These are phyloP conservation scores for Pulveroboletus sp. DNA, from an alignment of 768 basidiomycete genomes.

Conservation along the genomic window DNA sequence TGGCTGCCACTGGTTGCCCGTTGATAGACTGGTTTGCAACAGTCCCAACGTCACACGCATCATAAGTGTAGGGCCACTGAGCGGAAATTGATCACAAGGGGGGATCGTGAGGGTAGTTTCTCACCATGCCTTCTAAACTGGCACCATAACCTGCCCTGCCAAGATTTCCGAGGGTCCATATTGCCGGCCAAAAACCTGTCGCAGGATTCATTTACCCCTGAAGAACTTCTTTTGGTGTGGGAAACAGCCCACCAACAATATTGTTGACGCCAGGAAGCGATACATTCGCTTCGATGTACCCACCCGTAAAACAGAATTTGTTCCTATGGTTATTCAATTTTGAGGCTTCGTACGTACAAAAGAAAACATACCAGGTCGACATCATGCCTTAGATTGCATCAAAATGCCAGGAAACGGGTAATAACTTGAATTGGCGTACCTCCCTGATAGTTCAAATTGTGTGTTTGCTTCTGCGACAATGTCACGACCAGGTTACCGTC, in stretches of 20 bases:
- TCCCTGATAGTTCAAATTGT: conserved; percentile 45
- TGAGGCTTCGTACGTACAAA: background rate
- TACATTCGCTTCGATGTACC: conserved; percentile 65
- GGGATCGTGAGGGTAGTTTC: conserved; percentile 7
- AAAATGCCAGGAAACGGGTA: conserved; percentile 23
- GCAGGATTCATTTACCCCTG: conserved; percentile 2
- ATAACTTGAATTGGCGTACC: conserved; percentile 26
- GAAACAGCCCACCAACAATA: conserved; percentile 43
- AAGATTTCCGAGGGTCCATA: conserved; percentile 59
- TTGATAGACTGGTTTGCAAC: conserved; percentile 77
- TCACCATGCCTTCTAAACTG: conserved; percentile 50
- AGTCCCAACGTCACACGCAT: conserved; percentile 82
- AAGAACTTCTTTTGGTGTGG: background rate
- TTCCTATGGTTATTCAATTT: conserved; percentile 48
- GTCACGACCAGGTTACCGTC: conserved; percentile 52
- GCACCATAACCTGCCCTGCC: conserved; percentile 72
- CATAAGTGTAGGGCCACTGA: conserved; percentile 69
- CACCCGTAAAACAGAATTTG: conserved; percentile 88
- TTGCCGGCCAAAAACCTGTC: conserved; percentile 49
- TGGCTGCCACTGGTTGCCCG: conserved; percentile 62
- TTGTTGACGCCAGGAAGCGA: conserved; percentile 65
- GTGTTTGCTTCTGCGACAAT: conserved; percentile 43
- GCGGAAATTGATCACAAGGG: conserved; percentile 2
- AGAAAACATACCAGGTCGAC: conserved; percentile 34
- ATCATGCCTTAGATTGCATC: conserved; percentile 46